Evolutionary conservation across 345 rosid species (phyloP).

Genomic region (Ceriops tagal): DNA sequence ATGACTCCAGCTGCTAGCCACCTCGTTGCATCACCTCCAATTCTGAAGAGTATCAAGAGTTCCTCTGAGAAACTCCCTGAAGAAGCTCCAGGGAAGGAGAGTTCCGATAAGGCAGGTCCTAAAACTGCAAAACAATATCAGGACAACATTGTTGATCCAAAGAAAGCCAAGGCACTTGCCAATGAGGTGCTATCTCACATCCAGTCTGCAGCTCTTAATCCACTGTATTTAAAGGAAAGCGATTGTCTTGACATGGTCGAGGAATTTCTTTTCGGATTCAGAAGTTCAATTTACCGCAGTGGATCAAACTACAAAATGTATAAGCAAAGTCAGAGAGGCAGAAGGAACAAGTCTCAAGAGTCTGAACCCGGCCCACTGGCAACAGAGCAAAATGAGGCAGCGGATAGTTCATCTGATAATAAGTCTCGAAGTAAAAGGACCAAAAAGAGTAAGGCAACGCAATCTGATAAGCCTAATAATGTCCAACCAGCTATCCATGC

Average conservation of each 20-base stretch:
- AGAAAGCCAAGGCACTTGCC: constrained; percentile 44
- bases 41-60: constrained; percentile 12
- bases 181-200: constrained; percentile 47
- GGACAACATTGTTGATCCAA: constrained; percentile 34
- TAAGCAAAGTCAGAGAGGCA: constrained; percentile 25
- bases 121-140: constrained; percentile 28
- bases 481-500: constrained; percentile 16
- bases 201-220: constrained; percentile 48
- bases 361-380: constrained; percentile 18
- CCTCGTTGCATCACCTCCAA: constrained; percentile 18
- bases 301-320: constrained; percentile 32
- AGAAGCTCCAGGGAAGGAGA: constrained; percentile 26
- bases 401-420: constrained; percentile 16
- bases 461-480: constrained; percentile 16
- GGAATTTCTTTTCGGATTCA: constrained; percentile 53
- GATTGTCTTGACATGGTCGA: constrained; percentile 38
- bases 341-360: constrained; percentile 37
- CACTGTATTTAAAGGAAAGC: constrained; percentile 32
- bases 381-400: constrained; percentile 29
- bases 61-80: constrained; percentile 17
- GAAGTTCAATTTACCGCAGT: constrained; percentile 51
- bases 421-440: constrained; percentile 22
- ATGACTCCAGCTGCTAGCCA: constrained; percentile 26
- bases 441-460: constrained; percentile 26
- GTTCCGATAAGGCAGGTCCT: constrained; percentile 43